Percentiles rank a stretch among this genome's conserved stretches.
Evolutionary conservation across 1,139 yeast species (phyloP).

Genomic region (Hyphopichia buzzinii): DNA sequence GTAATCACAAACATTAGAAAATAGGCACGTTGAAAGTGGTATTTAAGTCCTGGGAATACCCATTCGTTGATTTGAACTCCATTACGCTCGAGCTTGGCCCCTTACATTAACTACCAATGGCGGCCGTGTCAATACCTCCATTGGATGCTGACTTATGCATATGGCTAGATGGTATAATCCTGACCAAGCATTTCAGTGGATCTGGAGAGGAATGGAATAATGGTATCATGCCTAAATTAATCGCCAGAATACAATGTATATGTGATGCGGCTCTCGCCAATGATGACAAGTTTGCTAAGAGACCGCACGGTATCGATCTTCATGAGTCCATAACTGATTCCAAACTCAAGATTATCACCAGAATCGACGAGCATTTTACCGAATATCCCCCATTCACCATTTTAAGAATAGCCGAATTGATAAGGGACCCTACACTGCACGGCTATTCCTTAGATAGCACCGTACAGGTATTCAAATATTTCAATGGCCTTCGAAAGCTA

Average conservation of each 20-base stretch:
- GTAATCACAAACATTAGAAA: too few species aligned
- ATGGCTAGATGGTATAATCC: slow-evolving; percentile 9
- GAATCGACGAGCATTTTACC: slow-evolving; percentile 25
- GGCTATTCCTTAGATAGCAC: slow-evolving; percentile 30
- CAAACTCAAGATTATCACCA: slow-evolving; percentile 9
- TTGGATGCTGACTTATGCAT: slow-evolving; percentile 9
- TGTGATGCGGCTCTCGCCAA: slow-evolving; percentile 7
- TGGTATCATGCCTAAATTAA: slow-evolving; percentile 12
- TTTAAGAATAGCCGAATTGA: slow-evolving; percentile 53
- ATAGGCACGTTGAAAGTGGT: too few species aligned
- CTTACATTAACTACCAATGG: slow-evolving; percentile 1
- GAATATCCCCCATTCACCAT: slow-evolving; percentile 58
- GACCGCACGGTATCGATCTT: slow-evolving; percentile 15
- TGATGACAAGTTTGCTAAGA: slow-evolving; percentile 12
- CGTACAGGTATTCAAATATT: slow-evolving; percentile 26
- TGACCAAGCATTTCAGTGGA: slow-evolving; percentile 10
- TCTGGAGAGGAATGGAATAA: slow-evolving; percentile 8
- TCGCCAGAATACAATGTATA: slow-evolving; percentile 1
- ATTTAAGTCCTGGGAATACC: too few species aligned
- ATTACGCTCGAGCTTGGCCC: background rate
- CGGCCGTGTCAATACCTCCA: slow-evolving; percentile 9
- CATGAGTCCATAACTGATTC: slow-evolving; percentile 11
- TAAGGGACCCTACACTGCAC: slow-evolving; percentile 34
- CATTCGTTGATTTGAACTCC: too few species aligned
- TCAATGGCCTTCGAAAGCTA: slow-evolving; percentile 28